Base-by-base conservation (phyloP, 768 basidiomycete genomes). In the Polyporus arcularius region DNA sequence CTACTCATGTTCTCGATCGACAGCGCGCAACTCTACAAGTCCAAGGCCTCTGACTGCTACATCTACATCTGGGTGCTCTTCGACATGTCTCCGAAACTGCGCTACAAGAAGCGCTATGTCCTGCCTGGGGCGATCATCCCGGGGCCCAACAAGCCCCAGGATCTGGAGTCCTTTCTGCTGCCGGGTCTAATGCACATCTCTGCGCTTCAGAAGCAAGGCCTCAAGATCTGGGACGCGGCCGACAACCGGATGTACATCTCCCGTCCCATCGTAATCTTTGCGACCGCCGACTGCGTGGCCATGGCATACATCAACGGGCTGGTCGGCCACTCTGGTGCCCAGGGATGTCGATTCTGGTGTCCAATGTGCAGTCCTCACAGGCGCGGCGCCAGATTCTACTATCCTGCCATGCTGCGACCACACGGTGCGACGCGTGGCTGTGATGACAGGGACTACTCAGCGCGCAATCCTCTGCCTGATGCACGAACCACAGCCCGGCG, bases 311-410 rank as follows among this genome's bases (percentile, higher is more conserved):
- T 79, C 14, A 72, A 73, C 59, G 78, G 78, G 0, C 62, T 72
- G 18, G 71, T 76, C 12, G 74, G 77, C 0, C 76, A 78, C 43
- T 60, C 69, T 72, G 75, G 1, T 60, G 66, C 11, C 0, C 67
- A 70, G 30, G 76, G 73, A 0, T 84, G 82, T 54, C 68, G 67
- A 0, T 8, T 74, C 0, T 73, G 67, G 46, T 81, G 79, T 59
- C 42, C 57, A 0, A 6, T 72, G 3, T 40, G n/a, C 3, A 76
- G 78, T 0, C 68, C 73, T 0, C 66, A 57, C 4, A 76, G 76
- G 52, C 57, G 64, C 0, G 59, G 64, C 1, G 65, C 50, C 0
- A 26, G 58, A 0, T 69, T 67, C 18, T 79, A 80, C 48, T 80
- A 76, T 60, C 74, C 76, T 0, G 76, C 64, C 1, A 47, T 47